Conservation (phyloP, 768 basidiomycete genomes). For the Candolleomyces eurysporus region DNA sequence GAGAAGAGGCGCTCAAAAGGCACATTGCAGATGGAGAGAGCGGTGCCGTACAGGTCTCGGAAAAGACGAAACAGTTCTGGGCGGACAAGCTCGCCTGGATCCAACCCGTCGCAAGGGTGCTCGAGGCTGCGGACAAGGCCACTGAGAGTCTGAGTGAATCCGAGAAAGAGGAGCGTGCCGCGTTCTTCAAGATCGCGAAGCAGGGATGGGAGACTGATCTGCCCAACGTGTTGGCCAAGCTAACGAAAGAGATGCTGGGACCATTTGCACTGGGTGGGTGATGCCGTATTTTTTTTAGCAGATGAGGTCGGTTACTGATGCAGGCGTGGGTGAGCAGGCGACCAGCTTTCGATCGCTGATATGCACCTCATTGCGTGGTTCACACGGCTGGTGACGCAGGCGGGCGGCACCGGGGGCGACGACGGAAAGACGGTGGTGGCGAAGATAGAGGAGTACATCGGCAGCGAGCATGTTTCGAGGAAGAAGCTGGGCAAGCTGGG, state of each 20-base stretch:
- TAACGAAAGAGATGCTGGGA: constrained; percentile 60
- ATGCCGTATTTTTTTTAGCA: not conserved
- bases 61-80: constrained; percentile 66
- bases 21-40: constrained; percentile 53
- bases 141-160: constrained; percentile 36
- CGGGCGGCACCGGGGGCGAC: constrained; percentile 50
- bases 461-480: constrained; percentile 36
- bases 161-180: constrained; percentile 38
- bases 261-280: constrained; percentile 63
- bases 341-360: constrained; percentile 81
- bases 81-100: constrained; percentile 46
- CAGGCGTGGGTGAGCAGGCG: constrained; percentile 45
- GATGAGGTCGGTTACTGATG: not conserved
- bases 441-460: constrained; percentile 54
- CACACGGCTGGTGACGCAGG: constrained; percentile 52
- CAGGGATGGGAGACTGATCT: constrained; percentile 53
- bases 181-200: constrained; percentile 50
- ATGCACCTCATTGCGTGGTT: constrained; percentile 81
- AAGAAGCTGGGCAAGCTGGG: constrained; percentile 58
- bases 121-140: constrained; percentile 41
- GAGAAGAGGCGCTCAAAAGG: constrained; percentile 46
- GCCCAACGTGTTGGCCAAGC: constrained; percentile 40
- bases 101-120: constrained; percentile 43
- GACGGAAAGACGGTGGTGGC: constrained; percentile 48
- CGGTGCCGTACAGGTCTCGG: constrained; percentile 50